Base-by-base conservation (phyloP, 306 rosid species). In the Fagus crenata region DNA sequence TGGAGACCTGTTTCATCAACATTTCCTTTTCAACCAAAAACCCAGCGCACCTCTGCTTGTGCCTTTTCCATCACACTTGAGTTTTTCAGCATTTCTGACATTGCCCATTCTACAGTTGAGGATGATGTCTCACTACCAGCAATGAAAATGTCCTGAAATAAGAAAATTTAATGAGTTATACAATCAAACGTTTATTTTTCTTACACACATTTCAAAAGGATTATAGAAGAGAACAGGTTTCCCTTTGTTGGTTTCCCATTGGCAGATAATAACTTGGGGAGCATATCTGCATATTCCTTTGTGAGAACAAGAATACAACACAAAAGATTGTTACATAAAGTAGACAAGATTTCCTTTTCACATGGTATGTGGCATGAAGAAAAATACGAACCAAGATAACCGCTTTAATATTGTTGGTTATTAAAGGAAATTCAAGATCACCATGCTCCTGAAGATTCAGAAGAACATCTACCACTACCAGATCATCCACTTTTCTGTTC, bases 61-160 rank as follows among this genome's bases (percentile, higher is more conserved):
- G 81, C 70, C 36, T 31, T 42, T 14, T 56, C 18, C 75, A 69
- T 77, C 17, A 49, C 40, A n/a, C 81, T 42, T 58, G 75, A 61
- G 59, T 70, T 33, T 46, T 69, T 69, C 43, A 58, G 41, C 69
- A 85, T 49, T 70, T 87, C 79, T 51, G 81, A 72, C 80, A 87
- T 72, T 63, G 84, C 84, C 87, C 89, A 79, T 28, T 37, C 71
- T 53, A 81, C 31, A 36, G 84, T 74, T 15, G 77, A 81, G 2
- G 86, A 49, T 73, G 82, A 28, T 39, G 89, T 76, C 54, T 84
- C 87, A 49, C 84, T 79, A n/a, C 90, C 84, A 5, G 71, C 86
- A 9, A 14, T 41, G 49, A 81, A 81, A 0, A 83, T 59, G 5
- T 78, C 74, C 81, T 83, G 37, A 7, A 77, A 32, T 12, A 22